Base-by-base conservation (phyloP, 306 rosid species). In the Cucumis cinereus region DNA sequence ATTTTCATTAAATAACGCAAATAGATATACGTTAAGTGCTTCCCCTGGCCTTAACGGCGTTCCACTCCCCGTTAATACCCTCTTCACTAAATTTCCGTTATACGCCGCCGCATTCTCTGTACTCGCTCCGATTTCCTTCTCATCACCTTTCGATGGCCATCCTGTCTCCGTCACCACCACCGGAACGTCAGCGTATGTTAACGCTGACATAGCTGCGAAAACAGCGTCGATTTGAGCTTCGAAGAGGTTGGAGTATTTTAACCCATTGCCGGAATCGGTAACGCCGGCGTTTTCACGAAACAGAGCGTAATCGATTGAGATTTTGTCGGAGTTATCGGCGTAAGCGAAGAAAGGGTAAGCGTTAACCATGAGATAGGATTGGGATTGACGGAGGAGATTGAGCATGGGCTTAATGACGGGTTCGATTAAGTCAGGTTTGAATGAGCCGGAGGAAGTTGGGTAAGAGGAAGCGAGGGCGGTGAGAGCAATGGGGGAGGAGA, bases 181-280 rank as follows among this genome's bases (percentile, higher is more conserved):
- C 58, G 77, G 80, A 0, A 93, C 71, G 80, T 91, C 96, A 72
- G 81, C 78, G 85, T 86, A 85, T 47, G 90, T 82, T 0, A 93
- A 24, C 0, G 89, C 91, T 4, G 91, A 86, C 89, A 85, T 83
- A 83, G 98, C 98, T 0, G 98, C 90, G 10, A 33, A 83, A 64
- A 93, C 96, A 19, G 98, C 98, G 76, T 93, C 98, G 49, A 93
- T 0, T 79, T 93, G 97, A 2, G 98, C 98, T 5, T 88, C 93
- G 1, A 93, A 76, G 0, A 93, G 75, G 45, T 64, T 91, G 8
- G 20, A 9, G 56, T 93, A 93, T 8, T 35, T 71, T 0, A 93
- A 82, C 2, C 97, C 96, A 68, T 89, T 91, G 6, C 93, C 93
- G 2, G 93, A 84, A 81, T 93, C 98, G 23, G 86, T 82, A 0